Conservation (phyloP, 495 filamentous ascomycete species). For the Aspergillus taichungensis region DNA sequence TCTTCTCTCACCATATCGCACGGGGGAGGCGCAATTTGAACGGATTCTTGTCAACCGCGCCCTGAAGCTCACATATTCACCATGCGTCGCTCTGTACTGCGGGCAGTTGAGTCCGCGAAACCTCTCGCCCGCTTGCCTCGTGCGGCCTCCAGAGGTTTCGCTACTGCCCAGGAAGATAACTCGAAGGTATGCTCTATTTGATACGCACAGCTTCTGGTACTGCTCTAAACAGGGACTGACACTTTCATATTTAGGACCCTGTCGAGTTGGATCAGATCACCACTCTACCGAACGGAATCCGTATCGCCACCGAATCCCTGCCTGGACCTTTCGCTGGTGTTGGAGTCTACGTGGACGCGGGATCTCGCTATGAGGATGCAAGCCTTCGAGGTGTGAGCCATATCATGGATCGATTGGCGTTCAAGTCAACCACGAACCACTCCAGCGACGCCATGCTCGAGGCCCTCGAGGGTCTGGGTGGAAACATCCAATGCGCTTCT, state of each 20-base stretch:
- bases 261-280: constrained; percentile 82
- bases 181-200: constrained; percentile 25
- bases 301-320: constrained; percentile 90
- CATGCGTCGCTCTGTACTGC: constrained; percentile 41
- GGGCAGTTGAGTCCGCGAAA: constrained; percentile 37
- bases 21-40: constrained; percentile 4
- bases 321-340: constrained; percentile 93
- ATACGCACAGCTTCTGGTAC: no score
- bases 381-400: constrained; percentile 85
- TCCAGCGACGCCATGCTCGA: constrained; percentile 81
- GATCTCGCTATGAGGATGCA: constrained; percentile 87
- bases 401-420: constrained; percentile 90
- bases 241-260: constrained; percentile 55
- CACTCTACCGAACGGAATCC: constrained; percentile 83
- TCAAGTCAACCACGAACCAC: constrained; percentile 77
- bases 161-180: constrained; percentile 27
- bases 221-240: constrained; percentile 1
- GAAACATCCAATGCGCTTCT: constrained; percentile 93
- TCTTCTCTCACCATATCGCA: constrained; percentile 2
- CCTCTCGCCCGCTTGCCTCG: constrained; percentile 31
- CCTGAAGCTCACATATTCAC: neutral
- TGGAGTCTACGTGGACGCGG: constrained; percentile 93
- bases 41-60: neutral
- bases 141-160: constrained; percentile 32
- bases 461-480: constrained; percentile 73